These are phyloP conservation scores for Cystofilobasidium ferigula DNA, from an alignment of 768 basidiomycete genomes.

Conservation along the genomic window DNA sequence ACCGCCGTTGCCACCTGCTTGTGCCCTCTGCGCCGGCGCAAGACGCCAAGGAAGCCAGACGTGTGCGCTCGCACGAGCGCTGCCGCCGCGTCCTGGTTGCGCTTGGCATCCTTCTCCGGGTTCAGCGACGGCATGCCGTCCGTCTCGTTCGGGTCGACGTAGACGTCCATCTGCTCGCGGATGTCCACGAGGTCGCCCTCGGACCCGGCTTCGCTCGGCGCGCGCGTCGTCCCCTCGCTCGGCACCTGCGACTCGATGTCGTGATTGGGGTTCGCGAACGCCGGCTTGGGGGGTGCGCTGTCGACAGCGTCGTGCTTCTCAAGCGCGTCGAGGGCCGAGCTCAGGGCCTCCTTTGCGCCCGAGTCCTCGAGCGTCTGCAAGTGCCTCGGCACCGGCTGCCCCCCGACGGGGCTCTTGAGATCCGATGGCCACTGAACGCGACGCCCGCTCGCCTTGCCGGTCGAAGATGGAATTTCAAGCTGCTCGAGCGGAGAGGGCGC, in stretches of 20 bases:
- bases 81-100: slow-evolving; percentile 27
- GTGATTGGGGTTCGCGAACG: neutral
- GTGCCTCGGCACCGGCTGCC: neutral
- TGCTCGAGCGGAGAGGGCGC: neutral
- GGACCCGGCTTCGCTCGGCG: slow-evolving; percentile 80
- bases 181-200: slow-evolving; percentile 96
- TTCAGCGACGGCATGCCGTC: slow-evolving; percentile 51
- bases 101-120: slow-evolving; percentile 34
- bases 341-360: slow-evolving; percentile 16
- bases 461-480: neutral
- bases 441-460: neutral
- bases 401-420: slow-evolving; percentile 7
- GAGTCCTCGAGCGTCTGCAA: slow-evolving; percentile 19
- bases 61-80: slow-evolving; percentile 39
- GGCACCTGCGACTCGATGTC: slow-evolving; percentile 61
- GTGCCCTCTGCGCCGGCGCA: slow-evolving; percentile 31
- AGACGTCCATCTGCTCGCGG: slow-evolving; percentile 53
- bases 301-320: neutral
- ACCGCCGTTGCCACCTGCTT: neutral
- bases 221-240: slow-evolving; percentile 88
- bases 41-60: slow-evolving; percentile 31
- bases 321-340: slow-evolving; percentile 15
- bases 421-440: slow-evolving; percentile 25
- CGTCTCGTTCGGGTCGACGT: slow-evolving; percentile 54
- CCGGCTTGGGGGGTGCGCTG: slow-evolving; percentile 3